phyloP scores from a whole-genome alignment of 2,329 filamentous ascomycete species.

The Drechslerella dactyloides region DNA sequence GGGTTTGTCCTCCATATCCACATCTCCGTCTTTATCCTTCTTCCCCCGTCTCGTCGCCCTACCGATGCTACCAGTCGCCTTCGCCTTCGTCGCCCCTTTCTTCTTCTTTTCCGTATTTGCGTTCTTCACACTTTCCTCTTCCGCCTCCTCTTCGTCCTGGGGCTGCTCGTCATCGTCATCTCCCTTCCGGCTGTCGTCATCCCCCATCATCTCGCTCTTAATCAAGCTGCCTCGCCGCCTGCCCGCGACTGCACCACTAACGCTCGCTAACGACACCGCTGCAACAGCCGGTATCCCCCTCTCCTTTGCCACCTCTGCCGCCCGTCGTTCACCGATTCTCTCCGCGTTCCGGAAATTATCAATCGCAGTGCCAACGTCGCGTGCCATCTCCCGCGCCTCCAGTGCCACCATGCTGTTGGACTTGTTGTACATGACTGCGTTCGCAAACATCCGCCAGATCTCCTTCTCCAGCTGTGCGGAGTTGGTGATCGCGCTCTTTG shows the following conservation, averaged over 20 bases:
- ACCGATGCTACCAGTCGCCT: background rate
- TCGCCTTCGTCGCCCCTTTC: slow-evolving; percentile 5
- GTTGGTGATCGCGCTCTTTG: slow-evolving; percentile 90
- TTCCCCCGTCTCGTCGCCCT: slow-evolving; percentile 16
- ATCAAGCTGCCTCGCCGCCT: slow-evolving; percentile 32
- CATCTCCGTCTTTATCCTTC: slow-evolving; percentile 43
- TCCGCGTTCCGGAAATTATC: slow-evolving; percentile 55
- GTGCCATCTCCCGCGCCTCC: slow-evolving; percentile 54
- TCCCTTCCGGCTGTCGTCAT: slow-evolving; percentile 44
- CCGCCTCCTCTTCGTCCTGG: slow-evolving; percentile 14
- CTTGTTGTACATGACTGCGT: slow-evolving; percentile 95
- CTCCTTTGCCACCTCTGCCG: slow-evolving; percentile 50
- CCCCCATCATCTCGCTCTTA: slow-evolving; percentile 43
- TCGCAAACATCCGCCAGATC: slow-evolving; percentile 94
- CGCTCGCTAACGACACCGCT: background rate
- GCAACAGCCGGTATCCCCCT: slow-evolving; percentile 11
- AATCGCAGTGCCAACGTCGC: slow-evolving; percentile 54
- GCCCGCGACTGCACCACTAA: slow-evolving; percentile 11
- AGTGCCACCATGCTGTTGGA: slow-evolving; percentile 50
- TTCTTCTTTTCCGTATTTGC: slow-evolving; percentile 6
- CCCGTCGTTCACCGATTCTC: slow-evolving; percentile 53
- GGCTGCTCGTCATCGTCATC: slow-evolving; percentile 24
- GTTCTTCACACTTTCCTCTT: background rate
- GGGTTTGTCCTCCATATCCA: slow-evolving; percentile 44
- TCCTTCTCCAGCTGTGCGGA: slow-evolving; percentile 90